phyloP scores from a whole-genome alignment of 2,329 filamentous ascomycete genomes.

The Thielaviopsis musarum region DNA sequence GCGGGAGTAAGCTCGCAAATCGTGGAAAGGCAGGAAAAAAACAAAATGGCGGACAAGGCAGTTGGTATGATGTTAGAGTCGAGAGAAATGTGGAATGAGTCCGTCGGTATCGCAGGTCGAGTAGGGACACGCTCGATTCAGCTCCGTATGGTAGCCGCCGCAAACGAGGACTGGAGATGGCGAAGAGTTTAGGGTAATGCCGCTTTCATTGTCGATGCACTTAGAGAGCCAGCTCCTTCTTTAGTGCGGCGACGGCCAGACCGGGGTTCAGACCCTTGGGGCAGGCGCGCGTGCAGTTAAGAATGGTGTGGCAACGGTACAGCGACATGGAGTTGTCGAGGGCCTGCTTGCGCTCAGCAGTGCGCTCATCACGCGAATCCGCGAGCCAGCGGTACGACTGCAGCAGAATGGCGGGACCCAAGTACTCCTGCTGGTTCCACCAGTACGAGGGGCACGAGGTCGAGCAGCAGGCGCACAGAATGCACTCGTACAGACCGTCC shows the following conservation, averaged over 20 bases:
- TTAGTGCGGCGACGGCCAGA: conserved; percentile 90
- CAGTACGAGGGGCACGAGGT: conserved; percentile 99
- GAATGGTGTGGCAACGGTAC: conserved; percentile 97
- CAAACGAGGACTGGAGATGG: not conserved
- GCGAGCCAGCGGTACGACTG: conserved; percentile 97
- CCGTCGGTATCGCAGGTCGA: not conserved
- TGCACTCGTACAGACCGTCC: conserved; percentile 96
- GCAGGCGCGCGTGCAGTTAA: conserved; percentile 96
- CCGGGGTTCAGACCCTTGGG: conserved; percentile 97
- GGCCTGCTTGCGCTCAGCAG: conserved; percentile 68
- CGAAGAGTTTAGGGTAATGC: not conserved
- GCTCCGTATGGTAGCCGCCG: not conserved
- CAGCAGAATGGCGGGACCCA: conserved; percentile 87
- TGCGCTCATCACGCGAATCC: conserved; percentile 87
- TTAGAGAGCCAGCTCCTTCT: conserved; percentile 76
- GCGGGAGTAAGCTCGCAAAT: not conserved
- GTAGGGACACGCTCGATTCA: not conserved
- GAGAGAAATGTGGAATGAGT: not conserved
- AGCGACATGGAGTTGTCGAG: conserved; percentile 98
- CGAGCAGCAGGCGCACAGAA: conserved; percentile 97
- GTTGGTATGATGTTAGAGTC: not conserved
- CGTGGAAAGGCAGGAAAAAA: not conserved
- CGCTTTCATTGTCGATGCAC: not conserved
- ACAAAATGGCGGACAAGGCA: not conserved
- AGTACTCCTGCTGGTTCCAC: conserved; percentile 99